Percentiles rank a stretch among this genome's conserved stretches.
phyloP scores from a whole-genome alignment of 1,139 yeast species.

The Sugiyamaella xylanicola region DNA sequence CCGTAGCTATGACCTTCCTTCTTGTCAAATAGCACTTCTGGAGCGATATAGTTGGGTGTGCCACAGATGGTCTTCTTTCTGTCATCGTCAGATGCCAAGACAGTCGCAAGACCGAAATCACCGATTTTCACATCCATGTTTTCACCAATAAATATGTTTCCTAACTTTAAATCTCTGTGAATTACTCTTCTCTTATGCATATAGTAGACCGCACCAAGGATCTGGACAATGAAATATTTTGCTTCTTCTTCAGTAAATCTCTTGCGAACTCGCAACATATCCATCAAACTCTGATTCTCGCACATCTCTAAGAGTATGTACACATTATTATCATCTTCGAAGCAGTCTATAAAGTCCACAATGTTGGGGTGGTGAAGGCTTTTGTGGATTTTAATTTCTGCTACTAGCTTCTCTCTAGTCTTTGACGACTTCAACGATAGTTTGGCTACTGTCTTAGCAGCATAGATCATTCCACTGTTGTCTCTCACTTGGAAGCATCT shows the following conservation, averaged over 20 bases:
- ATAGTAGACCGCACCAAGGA: slow-evolving; percentile 90
- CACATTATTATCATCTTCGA: slow-evolving; percentile 92
- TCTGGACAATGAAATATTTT: slow-evolving; percentile 85
- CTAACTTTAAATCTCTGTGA: slow-evolving; percentile 92
- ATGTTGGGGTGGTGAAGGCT: slow-evolving; percentile 85
- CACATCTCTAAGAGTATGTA: slow-evolving; percentile 92
- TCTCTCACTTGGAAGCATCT: slow-evolving; percentile 97
- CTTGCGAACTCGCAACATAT: slow-evolving; percentile 80
- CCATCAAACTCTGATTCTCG: slow-evolving; percentile 79
- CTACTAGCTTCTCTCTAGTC: slow-evolving; percentile 79
- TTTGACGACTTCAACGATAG: slow-evolving; percentile 89
- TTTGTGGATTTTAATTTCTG: slow-evolving; percentile 95
- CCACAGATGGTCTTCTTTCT: slow-evolving; percentile 95
- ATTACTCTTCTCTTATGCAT: slow-evolving; percentile 92
- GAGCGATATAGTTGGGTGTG: slow-evolving; percentile 97
- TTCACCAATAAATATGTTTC: slow-evolving; percentile 90
- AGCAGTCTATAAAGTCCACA: slow-evolving; percentile 90
- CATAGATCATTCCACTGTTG: slow-evolving; percentile 78
- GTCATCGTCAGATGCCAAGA: slow-evolving; percentile 66
- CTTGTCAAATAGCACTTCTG: slow-evolving; percentile 91
- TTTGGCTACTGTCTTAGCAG: slow-evolving; percentile 98
- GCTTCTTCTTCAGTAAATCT: slow-evolving; percentile 88
- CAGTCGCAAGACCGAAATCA: slow-evolving; percentile 95
- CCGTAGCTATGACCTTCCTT: slow-evolving; percentile 72
- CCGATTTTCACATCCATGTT: slow-evolving; percentile 93